Evolutionary conservation across 1,139 yeast species (phyloP).

Genomic region (Taphrina wiesneri): DNA sequence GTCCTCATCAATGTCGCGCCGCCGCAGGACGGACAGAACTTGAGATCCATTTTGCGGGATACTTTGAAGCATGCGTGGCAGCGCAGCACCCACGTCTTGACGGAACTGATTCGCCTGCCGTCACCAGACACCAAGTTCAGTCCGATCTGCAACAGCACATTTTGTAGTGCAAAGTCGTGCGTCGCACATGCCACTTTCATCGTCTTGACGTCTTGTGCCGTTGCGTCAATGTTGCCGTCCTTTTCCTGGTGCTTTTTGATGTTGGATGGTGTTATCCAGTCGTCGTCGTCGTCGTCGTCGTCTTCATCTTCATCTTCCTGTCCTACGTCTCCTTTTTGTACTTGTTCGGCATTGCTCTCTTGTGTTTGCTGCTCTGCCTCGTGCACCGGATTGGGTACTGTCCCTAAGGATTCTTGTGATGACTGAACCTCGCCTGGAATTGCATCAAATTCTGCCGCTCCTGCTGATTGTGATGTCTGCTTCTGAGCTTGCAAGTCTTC

Average conservation of each 20-base stretch:
- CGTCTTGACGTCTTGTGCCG: conserved; percentile 36
- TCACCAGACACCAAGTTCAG: conserved; percentile 78
- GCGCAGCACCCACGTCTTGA: conserved; percentile 88
- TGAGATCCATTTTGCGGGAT: conserved; percentile 53
- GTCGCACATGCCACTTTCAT: conserved; percentile 81
- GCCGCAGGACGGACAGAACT: conserved; percentile 96
- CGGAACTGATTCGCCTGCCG: conserved; percentile 81
- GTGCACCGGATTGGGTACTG: no score
- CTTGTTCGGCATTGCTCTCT: not conserved
- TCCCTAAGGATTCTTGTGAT: conserved; percentile 34
- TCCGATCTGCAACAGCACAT: conserved; percentile 89
- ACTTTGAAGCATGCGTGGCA: conserved; percentile 93
- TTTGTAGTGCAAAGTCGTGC: conserved; percentile 97
- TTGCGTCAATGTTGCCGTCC: conserved; percentile 45
- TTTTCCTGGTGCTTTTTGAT: conserved; percentile 54
- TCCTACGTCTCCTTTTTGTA: conserved; percentile 39
- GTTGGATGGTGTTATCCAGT: conserved; percentile 93
- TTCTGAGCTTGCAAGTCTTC: no score
- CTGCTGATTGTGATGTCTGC: not conserved
- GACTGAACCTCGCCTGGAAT: conserved; percentile 37
- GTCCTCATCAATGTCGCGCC: conserved; percentile 86
- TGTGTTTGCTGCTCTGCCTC: not conserved
- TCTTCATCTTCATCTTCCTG: conserved; percentile 43
- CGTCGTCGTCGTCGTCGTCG: conserved; percentile 66
- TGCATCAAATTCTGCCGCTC: conserved; percentile 25